phyloP scores from a whole-genome alignment of 2,329 filamentous ascomycete genomes.

The Nigrospora osmanthi region DNA sequence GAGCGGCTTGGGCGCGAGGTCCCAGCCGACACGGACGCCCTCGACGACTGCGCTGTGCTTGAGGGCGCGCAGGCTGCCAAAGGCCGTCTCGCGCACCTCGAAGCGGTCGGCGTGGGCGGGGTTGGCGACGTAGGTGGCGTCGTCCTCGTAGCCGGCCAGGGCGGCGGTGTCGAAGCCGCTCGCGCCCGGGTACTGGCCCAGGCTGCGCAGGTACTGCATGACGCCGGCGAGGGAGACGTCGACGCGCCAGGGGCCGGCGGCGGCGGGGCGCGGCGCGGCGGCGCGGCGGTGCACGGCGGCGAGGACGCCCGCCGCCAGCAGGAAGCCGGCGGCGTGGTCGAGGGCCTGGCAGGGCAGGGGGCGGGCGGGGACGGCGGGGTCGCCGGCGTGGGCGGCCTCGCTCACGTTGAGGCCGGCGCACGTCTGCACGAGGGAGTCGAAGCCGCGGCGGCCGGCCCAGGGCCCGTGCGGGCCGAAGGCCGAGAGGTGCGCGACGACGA shows the following conservation, averaged over 20 bases:
- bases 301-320: conserved; percentile 44
- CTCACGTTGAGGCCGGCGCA: conserved; percentile 47
- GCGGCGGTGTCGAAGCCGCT: conserved; percentile 30
- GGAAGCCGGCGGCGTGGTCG: conserved; percentile 47
- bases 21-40: conserved; percentile 37
- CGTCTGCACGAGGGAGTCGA: conserved; percentile 43
- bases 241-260: conserved; percentile 41
- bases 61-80: conserved; percentile 38
- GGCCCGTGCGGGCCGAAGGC: conserved; percentile 40
- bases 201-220: conserved; percentile 46
- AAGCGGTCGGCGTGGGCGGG: conserved; percentile 15
- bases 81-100: conserved; percentile 34
- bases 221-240: conserved; percentile 46
- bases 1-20: conserved; percentile 40
- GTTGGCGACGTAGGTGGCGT: conserved; percentile 9
- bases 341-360: conserved; percentile 45
- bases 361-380: conserved; percentile 26
- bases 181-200: conserved; percentile 39
- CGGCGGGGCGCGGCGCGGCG: conserved; percentile 3
- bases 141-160: conserved; percentile 7
- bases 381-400: conserved; percentile 37
- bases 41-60: conserved; percentile 39
- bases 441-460: conserved; percentile 31
- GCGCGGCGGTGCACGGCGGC: conserved; percentile 41
- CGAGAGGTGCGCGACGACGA: conserved; percentile 43